Evolutionary conservation across 2,329 filamentous ascomycete genomes (phyloP).

Genomic region (Domatiomyces catenatus): DNA sequence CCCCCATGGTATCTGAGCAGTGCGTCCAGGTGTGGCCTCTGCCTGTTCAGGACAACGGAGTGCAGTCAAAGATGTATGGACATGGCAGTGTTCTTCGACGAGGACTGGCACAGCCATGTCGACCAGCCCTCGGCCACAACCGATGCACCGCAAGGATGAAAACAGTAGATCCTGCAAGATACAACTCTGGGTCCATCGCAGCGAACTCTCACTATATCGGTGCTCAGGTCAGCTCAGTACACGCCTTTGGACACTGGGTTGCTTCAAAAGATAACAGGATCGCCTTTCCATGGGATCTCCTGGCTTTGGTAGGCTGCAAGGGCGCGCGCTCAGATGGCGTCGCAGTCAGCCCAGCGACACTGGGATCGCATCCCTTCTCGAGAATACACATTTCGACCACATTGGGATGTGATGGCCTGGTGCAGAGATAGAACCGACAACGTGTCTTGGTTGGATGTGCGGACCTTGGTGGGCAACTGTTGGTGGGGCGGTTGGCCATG

Average conservation of each 20-base stretch:
- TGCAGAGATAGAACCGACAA: neutral
- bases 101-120: neutral
- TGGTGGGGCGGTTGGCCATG: neutral
- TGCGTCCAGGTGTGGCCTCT: neutral
- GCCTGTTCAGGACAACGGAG: neutral
- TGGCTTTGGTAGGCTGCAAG: neutral
- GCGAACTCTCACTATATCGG: neutral
- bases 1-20: neutral
- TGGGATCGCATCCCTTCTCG: neutral
- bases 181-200: neutral
- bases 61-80: neutral
- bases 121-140: neutral
- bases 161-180: neutral
- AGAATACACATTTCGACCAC: neutral
- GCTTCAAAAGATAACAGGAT: neutral
- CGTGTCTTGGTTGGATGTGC: neutral
- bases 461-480: neutral
- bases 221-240: conserved; percentile 3
- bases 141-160: neutral
- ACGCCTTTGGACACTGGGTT: neutral
- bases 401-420: neutral
- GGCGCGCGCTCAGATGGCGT: neutral
- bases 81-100: neutral
- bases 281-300: neutral
- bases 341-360: neutral